These are phyloP conservation scores for Raffaelea albimanens DNA, from an alignment of 2,329 filamentous ascomycete genomes.

Conservation along the genomic window DNA sequence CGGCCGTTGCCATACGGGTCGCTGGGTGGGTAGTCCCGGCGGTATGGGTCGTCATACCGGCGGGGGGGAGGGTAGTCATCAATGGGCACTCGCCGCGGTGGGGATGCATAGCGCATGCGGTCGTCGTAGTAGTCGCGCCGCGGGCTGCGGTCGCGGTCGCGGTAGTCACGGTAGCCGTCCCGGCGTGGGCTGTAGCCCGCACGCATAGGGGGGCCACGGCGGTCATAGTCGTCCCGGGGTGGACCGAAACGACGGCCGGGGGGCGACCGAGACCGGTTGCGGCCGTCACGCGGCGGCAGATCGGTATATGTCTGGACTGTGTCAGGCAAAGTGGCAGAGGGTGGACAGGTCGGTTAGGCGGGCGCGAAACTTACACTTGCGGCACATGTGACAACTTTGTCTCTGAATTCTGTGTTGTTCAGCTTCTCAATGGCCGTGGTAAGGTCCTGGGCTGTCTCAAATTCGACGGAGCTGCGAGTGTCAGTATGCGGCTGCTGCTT, in stretches of 20 bases:
- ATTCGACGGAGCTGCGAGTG: constrained; percentile 77
- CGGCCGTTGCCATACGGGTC: constrained; percentile 52
- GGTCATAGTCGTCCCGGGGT: constrained; percentile 70
- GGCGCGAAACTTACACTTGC: constrained; percentile 68
- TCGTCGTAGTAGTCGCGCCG: constrained; percentile 85
- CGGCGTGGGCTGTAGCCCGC: constrained; percentile 76
- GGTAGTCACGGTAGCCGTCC: constrained; percentile 30
- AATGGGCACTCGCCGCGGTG: constrained; percentile 62
- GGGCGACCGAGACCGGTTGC: constrained; percentile 73
- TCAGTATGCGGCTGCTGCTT: not conserved
- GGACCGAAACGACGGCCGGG: constrained; percentile 55
- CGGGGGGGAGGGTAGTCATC: constrained; percentile 69
- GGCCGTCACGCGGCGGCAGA: constrained; percentile 55
- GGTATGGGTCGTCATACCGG: constrained; percentile 70
- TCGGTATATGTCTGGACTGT: constrained; percentile 65
- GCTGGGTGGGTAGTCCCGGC: constrained; percentile 54
- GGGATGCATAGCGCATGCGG: constrained; percentile 69
- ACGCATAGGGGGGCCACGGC: constrained; percentile 53
- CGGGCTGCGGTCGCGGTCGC: constrained; percentile 74
- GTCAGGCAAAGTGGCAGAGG: not conserved
- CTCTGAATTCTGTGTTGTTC: constrained; percentile 88
- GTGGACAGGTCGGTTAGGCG: constrained; percentile 11
- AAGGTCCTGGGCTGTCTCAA: constrained; percentile 84
- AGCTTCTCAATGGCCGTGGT: constrained; percentile 91
- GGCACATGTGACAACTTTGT: constrained; percentile 72